Evolutionary conservation across 495 filamentous ascomycete genomes (phyloP), one percentile per base, ranked within the genome.

Genomic region (Neurospora africana): DNA sequence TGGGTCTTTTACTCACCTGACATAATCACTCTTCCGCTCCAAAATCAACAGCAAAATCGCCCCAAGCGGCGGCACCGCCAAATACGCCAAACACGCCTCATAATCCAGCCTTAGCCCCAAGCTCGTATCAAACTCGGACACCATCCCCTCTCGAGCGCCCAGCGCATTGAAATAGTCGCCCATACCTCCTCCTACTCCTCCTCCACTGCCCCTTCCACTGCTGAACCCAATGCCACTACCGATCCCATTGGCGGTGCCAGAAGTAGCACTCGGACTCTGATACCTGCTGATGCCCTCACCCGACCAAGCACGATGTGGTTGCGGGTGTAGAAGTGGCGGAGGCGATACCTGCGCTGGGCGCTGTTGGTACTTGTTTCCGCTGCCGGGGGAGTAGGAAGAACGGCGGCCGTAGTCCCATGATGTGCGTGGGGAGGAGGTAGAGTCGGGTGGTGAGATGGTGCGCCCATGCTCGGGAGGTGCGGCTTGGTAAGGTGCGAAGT

Each of bases 401-500:
- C 82, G 82, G 72, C 75, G 75, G 36, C 40, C 27, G 72, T 69
- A 74, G 68, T 84, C 83, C 73, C 80, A 77, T 15, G 84, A 84
- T 72, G 87, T 79, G 73, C 84, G 87, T 8, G 88, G 87, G 71
- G 85, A 86, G 39, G 86, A 74, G 72, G 84, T 81, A 72, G 77
- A 75, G 72, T 80, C 78, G 73, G 86, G 89, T 47, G 89, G 93
- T 19, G 90, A 95, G 81, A 91, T 87, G 61, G 89, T 88, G 75
- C 92, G 87, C 77, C 87, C 87, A 76, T 87, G 84, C 84, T 95
- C 93, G 30, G 93, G 93, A 15, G 91, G 90, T 72, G 90, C 90
- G 82, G 93, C 86, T 85, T 98, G 95, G 82, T 98, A 98, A 38
- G 95, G 95, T 36, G 95, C 95, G 82, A 98, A 98, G 82, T 97